phyloP scores from a whole-genome alignment of 306 rosid genomes.

The Amphicarpaea edgeworthii region DNA sequence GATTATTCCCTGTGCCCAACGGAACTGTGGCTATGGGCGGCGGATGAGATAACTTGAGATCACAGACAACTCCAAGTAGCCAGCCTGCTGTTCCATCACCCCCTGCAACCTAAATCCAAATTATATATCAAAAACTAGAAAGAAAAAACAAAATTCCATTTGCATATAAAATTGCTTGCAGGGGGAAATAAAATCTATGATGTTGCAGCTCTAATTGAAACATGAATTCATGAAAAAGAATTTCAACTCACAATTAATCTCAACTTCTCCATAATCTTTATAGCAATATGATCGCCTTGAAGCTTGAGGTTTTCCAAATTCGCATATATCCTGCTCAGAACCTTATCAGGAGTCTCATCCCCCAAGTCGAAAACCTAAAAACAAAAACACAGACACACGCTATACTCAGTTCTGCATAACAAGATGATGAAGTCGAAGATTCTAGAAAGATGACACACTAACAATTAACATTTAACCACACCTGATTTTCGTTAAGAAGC shows the following conservation, averaged over 20 bases:
- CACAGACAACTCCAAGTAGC: constrained; percentile 99
- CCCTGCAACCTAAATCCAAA: constrained; percentile 84
- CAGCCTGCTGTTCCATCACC: constrained; percentile 99
- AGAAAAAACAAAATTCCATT: not conserved
- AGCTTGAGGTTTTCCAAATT: constrained; percentile 68
- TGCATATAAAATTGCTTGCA: constrained; percentile 21
- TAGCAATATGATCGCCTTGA: constrained; percentile 69
- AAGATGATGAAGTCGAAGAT: not conserved
- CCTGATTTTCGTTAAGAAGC: constrained; percentile 78
- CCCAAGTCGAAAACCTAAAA: constrained; percentile 90
- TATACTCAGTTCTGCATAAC: constrained; percentile 34
- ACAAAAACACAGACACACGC: constrained; percentile 16
- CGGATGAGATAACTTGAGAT: constrained; percentile 80
- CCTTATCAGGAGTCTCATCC: constrained; percentile 79
- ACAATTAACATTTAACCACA: constrained; percentile 25
- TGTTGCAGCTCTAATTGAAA: not conserved
- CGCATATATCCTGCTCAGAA: constrained; percentile 64
- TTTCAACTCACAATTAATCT: constrained; percentile 78
- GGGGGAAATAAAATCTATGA: not conserved
- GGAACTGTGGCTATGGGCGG: constrained; percentile 95
- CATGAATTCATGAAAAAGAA: not conserved
- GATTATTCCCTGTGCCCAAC: constrained; percentile 96
- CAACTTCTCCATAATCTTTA: constrained; percentile 58
- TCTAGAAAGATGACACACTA: not conserved
- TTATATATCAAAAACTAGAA: constrained; percentile 20